Evolutionary conservation across 1,284 basidiomycete species (phyloP).

Genomic region (Volvariella volvacea): DNA sequence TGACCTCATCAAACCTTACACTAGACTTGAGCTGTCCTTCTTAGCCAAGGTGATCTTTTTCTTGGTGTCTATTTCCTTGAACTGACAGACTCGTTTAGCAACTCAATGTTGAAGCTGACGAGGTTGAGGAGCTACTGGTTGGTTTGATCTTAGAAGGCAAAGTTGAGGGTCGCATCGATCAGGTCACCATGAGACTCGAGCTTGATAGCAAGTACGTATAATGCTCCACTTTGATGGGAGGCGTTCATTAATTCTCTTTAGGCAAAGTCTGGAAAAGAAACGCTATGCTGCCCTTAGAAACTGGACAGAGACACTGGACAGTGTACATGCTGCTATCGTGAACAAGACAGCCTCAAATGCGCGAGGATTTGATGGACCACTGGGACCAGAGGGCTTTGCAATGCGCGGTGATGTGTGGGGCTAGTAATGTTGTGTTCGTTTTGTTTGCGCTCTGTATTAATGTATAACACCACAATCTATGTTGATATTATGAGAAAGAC

Average conservation of each 20-base stretch:
- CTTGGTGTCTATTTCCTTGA: background rate
- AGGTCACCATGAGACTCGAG: constrained; percentile 88
- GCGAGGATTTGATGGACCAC: constrained; percentile 25
- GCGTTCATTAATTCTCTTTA: constrained; percentile 23
- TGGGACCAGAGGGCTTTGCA: constrained; percentile 22
- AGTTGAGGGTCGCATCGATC: constrained; percentile 93
- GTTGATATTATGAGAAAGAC: no score
- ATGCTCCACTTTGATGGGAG: constrained; percentile 3
- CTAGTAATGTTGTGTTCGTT: no score
- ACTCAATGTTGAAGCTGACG: constrained; percentile 81
- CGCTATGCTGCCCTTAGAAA: constrained; percentile 77
- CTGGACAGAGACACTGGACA: constrained; percentile 75
- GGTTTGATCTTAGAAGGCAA: constrained; percentile 93
- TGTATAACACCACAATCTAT: no score
- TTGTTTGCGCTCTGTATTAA: no score
- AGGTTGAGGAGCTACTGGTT: constrained; percentile 92
- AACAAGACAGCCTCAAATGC: constrained; percentile 56
- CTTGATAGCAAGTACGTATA: constrained; percentile 76
- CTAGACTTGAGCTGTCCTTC: constrained; percentile 85
- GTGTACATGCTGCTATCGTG: constrained; percentile 65
- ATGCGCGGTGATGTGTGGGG: constrained; percentile 2
- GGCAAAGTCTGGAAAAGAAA: constrained; percentile 77
- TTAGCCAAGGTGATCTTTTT: constrained; percentile 68
- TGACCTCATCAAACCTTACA: constrained; percentile 97
- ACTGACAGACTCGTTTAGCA: constrained; percentile 47